Percentiles rank a stretch among this genome's conserved stretches.
phyloP scores from a whole-genome alignment of 768 basidiomycete genomes.

The Lentinula sp. region DNA sequence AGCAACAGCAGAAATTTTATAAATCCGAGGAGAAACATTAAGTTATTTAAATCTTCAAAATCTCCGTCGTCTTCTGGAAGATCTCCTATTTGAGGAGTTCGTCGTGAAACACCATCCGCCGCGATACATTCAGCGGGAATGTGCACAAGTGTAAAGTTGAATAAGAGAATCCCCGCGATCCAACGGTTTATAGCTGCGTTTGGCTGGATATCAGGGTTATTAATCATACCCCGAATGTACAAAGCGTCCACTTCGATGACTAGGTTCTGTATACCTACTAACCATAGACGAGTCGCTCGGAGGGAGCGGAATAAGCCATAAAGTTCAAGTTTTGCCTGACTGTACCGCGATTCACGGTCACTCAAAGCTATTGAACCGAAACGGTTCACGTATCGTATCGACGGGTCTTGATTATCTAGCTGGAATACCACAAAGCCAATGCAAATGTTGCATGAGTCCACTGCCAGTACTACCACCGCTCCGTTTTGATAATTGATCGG shows the following conservation, averaged over 20 bases:
- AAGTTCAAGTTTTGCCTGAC: constrained; percentile 28
- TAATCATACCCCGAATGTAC: constrained; percentile 12
- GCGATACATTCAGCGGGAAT: constrained; percentile 14
- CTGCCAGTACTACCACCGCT: background rate
- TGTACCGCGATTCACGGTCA: constrained; percentile 21
- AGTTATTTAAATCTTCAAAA: background rate
- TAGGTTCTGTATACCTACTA: constrained; percentile 16
- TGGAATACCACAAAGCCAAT: constrained; percentile 14
- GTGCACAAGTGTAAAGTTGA: constrained; percentile 21
- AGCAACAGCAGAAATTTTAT: no score
- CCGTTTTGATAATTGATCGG: background rate
- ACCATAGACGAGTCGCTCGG: constrained; percentile 12
- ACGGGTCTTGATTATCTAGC: constrained; percentile 9
- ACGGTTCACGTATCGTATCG: constrained; percentile 12
- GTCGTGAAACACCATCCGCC: background rate
- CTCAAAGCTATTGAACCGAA: constrained; percentile 28
- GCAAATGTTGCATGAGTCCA: background rate
- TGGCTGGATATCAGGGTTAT: background rate
- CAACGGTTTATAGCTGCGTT: constrained; percentile 8
- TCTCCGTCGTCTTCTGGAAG: background rate
- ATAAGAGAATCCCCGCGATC: constrained; percentile 19
- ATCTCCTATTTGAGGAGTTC: background rate
- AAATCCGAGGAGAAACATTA: no score
- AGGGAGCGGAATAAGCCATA: constrained; percentile 25
- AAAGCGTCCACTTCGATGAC: constrained; percentile 18